Evolutionary conservation across 2,329 filamentous ascomycete species (phyloP).

Genomic region (Septoria linicola): DNA sequence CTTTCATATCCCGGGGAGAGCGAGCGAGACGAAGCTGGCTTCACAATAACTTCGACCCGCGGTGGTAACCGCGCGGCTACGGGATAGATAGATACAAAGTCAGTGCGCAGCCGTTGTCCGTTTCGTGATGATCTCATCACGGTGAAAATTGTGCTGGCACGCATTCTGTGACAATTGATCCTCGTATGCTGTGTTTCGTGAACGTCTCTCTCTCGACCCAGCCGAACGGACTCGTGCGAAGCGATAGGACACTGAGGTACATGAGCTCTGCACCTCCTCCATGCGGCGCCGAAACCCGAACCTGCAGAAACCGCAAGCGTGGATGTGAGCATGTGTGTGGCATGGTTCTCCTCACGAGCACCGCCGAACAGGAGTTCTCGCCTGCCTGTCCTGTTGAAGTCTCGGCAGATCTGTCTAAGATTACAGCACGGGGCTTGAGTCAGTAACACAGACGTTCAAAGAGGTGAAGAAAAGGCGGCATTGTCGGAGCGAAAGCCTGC

Average conservation of each 20-base stretch:
- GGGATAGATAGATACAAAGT: not conserved
- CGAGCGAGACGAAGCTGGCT: conserved; percentile 13
- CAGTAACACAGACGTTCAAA: not conserved
- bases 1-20: conserved; percentile 1
- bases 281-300: conserved; percentile 3
- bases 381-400: not conserved
- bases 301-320: not conserved
- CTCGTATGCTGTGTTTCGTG: too few species aligned
- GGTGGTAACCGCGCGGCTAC: conserved; percentile 9
- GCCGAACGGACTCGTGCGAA: too few species aligned
- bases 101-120: not conserved
- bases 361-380: conserved; percentile 12
- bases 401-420: conserved; percentile 5
- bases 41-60: conserved; percentile 7
- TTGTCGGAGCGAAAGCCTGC: conserved; percentile 5
- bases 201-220: too few species aligned
- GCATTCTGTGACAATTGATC: not conserved
- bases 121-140: not conserved
- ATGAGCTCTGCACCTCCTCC: not conserved
- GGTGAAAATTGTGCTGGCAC: not conserved
- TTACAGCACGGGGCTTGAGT: not conserved
- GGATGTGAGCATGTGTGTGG: conserved; percentile 5
- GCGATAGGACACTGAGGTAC: too few species aligned
- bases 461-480: not conserved
- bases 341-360: conserved; percentile 11